Conservation (phyloP, 306 rosid genomes). For the Cicer cuneatum region DNA sequence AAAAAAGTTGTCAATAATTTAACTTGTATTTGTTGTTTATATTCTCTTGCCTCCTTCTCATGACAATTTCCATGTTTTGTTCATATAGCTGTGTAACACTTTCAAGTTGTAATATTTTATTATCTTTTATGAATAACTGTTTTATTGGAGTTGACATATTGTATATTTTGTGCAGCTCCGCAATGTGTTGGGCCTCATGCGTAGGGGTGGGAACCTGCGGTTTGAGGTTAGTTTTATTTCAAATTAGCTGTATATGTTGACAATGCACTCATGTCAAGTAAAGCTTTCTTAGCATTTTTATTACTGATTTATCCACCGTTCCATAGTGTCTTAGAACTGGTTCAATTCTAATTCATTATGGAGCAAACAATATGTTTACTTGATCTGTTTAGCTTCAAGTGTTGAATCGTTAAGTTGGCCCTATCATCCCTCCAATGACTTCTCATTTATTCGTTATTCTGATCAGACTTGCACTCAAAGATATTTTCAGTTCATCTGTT, state of each 20-base stretch:
- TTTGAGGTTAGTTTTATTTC: slow-evolving; percentile 74
- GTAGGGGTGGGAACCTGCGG: slow-evolving; percentile 84
- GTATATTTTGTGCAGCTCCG: slow-evolving; percentile 70
- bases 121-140: slow-evolving; percentile 22
- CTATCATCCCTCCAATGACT: background rate
- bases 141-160: slow-evolving; percentile 44
- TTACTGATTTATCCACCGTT: background rate
- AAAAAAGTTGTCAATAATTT: background rate
- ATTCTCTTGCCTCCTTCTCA: background rate
- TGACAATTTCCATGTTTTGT: background rate
- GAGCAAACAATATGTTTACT: slow-evolving; percentile 12
- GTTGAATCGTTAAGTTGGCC: background rate
- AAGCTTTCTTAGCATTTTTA: slow-evolving; percentile 6
- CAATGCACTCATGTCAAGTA: slow-evolving; percentile 24
- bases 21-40: background rate
- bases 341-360: slow-evolving; percentile 13
- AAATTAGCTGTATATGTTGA: slow-evolving; percentile 6
- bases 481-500: background rate
- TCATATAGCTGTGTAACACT: background rate
- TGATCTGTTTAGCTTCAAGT: slow-evolving; percentile 12
- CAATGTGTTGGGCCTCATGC: slow-evolving; percentile 89
- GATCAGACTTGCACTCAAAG: background rate
- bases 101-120: slow-evolving; percentile 8
- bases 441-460: background rate
- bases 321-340: slow-evolving; percentile 15